These are phyloP conservation scores for Boletus fagicola DNA, from an alignment of 768 basidiomycete species.

Conservation along the genomic window DNA sequence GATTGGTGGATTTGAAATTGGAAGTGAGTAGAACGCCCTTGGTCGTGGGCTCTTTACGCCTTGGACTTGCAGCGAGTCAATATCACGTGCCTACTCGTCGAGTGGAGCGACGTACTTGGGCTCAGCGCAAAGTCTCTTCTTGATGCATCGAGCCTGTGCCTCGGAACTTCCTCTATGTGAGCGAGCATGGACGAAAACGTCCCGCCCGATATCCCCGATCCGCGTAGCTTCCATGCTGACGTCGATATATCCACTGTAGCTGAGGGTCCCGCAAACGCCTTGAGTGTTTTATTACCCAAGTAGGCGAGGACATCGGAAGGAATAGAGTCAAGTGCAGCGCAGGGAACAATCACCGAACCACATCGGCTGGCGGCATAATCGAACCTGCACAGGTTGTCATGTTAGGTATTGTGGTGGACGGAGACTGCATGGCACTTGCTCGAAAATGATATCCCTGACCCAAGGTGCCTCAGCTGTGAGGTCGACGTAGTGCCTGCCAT, in stretches of 20 bases:
- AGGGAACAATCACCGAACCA: constrained; percentile 73
- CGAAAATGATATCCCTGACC: constrained; percentile 58
- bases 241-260: constrained; percentile 53
- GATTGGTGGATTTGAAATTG: constrained; percentile 31
- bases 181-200: constrained; percentile 38
- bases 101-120: constrained; percentile 35
- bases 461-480: constrained; percentile 72
- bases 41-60: constrained; percentile 30
- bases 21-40: constrained; percentile 38
- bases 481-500: constrained; percentile 85
- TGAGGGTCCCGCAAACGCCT: constrained; percentile 39
- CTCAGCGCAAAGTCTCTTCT: constrained; percentile 41
- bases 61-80: constrained; percentile 27
- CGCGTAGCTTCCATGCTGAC: constrained; percentile 43
- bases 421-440: constrained; percentile 40
- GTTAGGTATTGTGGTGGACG: constrained; percentile 5
- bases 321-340: constrained; percentile 75
- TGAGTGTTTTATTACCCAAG: constrained; percentile 68
- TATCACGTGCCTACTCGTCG: background rate
- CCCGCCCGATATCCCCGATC: constrained; percentile 36
- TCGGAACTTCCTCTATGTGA: constrained; percentile 33
- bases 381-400: constrained; percentile 44
- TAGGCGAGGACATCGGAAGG: constrained; percentile 72
- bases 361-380: constrained; percentile 70
- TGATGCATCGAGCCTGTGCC: constrained; percentile 29